Evolutionary conservation across 805 yeast species (phyloP).

Genomic region (Wickerhamiella sergipiensis): DNA sequence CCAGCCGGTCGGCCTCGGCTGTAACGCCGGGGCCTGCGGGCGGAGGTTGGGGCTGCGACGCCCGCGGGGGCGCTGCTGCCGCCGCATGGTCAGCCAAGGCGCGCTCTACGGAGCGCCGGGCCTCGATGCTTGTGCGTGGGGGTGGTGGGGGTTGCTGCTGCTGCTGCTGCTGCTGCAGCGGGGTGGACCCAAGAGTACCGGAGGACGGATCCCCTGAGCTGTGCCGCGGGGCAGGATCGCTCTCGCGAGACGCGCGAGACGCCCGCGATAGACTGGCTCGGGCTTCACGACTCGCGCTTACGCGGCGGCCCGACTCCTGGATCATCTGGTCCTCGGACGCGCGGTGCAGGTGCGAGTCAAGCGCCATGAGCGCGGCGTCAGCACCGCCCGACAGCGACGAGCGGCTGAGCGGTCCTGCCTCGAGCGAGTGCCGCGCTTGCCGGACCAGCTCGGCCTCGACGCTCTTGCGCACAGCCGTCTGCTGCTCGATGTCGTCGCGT

Average conservation of each 20-base stretch:
- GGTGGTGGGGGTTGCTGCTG: too few relatives aligned
- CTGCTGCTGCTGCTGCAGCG: too few relatives aligned
- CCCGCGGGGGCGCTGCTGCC: background rate
- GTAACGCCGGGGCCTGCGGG: background rate
- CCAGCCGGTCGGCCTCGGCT: background rate
- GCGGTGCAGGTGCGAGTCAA: slow-evolving; percentile 12
- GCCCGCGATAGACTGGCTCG: background rate
- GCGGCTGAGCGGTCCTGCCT: slow-evolving; percentile 1
- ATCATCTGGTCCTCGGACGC: slow-evolving; percentile 12
- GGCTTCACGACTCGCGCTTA: slow-evolving; percentile 1
- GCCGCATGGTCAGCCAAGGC: slow-evolving; percentile 1
- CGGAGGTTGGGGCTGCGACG: background rate
- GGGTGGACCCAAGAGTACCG: too few relatives aligned
- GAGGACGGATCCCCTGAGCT: background rate
- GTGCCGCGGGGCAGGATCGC: background rate
- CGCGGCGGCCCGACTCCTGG: slow-evolving; percentile 16
- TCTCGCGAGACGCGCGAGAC: background rate
- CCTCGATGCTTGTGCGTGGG: background rate
- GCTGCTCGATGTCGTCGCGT: slow-evolving; percentile 45
- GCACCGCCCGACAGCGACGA: slow-evolving; percentile 2
- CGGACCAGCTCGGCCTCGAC: slow-evolving; percentile 45
- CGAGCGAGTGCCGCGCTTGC: background rate
- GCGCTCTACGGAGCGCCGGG: background rate
- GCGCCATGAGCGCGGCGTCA: slow-evolving; percentile 5
- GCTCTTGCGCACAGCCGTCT: slow-evolving; percentile 48